Evolutionary conservation across 139 green algal genomes (phyloP), one percentile per base, ranked within the genome.

Genomic region (Yamagishiella unicocca): DNA sequence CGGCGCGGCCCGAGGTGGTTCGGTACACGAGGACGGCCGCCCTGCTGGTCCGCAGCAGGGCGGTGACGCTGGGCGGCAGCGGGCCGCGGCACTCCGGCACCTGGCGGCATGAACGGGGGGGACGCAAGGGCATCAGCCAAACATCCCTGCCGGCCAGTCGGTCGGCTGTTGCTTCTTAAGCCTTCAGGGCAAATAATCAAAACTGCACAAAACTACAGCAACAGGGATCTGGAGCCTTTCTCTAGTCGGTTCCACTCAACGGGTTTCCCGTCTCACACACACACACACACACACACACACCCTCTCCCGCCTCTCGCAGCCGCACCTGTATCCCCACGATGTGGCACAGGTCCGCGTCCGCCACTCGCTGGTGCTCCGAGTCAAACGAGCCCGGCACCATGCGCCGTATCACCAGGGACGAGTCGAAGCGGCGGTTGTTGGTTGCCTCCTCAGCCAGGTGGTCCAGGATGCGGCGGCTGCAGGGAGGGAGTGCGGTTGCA

Each of bases 301-400:
- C n/a, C n/a, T n/a, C n/a, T n/a, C n/a, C n/a, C n/a, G n/a, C n/a
- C n/a, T n/a, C n/a, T n/a, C n/a, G n/a, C n/a, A 4, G 5, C 38
- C 78, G 9, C 58, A 85, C 79, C 79, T 85, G 79, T 64, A 86
- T 29, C 10, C 21, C 80, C 43, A 86, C 62, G 5, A 86, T 77
- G 80, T 86, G 80, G 80, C 80, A 86, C 7, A 53, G 43, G 80
- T 86, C 80, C 43, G 64, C 62, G 50, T 86, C 80, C 62, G 64
- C 80, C 80, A 86, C 80, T 42, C 64, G 62, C 24, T 29, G 43
- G 38, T 37, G 5, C 66, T 86, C 80, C 43, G 80, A 19, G 14
- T 86, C 80, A n/a, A 86, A 86, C 12, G 43, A 9, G 17, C 64
- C 64, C 38, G 62, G 43, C 43, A 67, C 80, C 62, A 61, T 62